A percentile compares a stretch with the other conserved stretches of the same genome.
These are phyloP conservation scores for Leptomonas pyrrhocoris DNA, from an alignment of 208 protist genomes.

Conservation along the genomic window DNA sequence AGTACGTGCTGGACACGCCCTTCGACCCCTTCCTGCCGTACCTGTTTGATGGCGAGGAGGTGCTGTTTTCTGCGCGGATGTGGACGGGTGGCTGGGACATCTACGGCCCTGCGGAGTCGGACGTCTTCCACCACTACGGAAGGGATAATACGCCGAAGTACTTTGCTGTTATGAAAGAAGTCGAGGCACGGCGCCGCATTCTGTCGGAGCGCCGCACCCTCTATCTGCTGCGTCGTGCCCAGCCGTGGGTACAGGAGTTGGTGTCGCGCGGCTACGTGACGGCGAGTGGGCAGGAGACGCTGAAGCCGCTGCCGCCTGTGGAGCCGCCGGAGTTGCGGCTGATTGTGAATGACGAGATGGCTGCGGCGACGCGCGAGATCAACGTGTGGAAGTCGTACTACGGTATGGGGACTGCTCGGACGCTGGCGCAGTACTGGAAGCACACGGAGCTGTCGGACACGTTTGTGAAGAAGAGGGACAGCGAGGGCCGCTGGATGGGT, in stretches of 20 bases:
- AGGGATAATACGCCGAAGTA: slow-evolving; percentile 54
- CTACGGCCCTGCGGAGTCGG: slow-evolving; percentile 68
- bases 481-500: slow-evolving; percentile 66
- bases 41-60: slow-evolving; percentile 95
- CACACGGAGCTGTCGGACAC: slow-evolving; percentile 66
- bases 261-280: slow-evolving; percentile 25
- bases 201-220: slow-evolving; percentile 47
- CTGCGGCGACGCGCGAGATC: slow-evolving; percentile 36
- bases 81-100: slow-evolving; percentile 91
- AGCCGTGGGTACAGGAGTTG: slow-evolving; percentile 47
- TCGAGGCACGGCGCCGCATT: slow-evolving; percentile 2
- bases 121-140: slow-evolving; percentile 86
- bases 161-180: slow-evolving; percentile 33
- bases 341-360: slow-evolving; percentile 45
- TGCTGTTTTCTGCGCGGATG: slow-evolving; percentile 80
- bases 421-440: slow-evolving; percentile 67
- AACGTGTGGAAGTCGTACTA: slow-evolving; percentile 42
- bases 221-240: slow-evolving; percentile 53
- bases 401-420: slow-evolving; percentile 57
- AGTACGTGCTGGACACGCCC: slow-evolving; percentile 79
- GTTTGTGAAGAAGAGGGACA: slow-evolving; percentile 60
- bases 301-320: slow-evolving; percentile 28
- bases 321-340: slow-evolving; percentile 37
- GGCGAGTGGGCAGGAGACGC: slow-evolving; percentile 12
- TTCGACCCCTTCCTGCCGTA: slow-evolving; percentile 94